phyloP scores from a whole-genome alignment of 164 flowering plant genomes.

The Liriodendron chinense region DNA sequence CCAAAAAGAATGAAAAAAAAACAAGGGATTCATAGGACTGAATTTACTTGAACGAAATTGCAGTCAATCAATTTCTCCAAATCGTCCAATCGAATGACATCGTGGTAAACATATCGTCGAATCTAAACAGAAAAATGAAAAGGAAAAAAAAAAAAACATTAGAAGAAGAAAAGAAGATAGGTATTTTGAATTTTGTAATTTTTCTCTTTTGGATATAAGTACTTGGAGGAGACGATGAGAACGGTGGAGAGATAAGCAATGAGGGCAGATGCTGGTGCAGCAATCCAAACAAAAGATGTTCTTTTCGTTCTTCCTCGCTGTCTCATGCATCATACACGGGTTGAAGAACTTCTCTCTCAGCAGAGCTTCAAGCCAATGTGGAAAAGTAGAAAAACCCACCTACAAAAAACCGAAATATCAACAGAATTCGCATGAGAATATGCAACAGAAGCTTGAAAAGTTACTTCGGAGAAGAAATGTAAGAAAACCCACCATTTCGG shows the following conservation, averaged over 20 bases:
- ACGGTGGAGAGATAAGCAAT: conserved; percentile 62
- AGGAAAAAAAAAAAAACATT: not conserved
- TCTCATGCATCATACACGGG: conserved; percentile 68
- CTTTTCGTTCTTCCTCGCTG: conserved; percentile 78
- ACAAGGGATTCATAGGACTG: not conserved
- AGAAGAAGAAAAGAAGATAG: not conserved
- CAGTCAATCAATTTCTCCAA: conserved; percentile 74
- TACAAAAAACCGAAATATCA: conserved; percentile 5
- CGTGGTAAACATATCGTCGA: conserved; percentile 83
- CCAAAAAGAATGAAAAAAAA: too few relatives aligned
- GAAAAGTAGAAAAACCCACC: conserved; percentile 35
- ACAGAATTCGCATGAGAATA: not conserved
- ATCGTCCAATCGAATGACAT: conserved; percentile 74
- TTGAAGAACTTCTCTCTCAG: conserved; percentile 69
- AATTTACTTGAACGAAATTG: conserved; percentile 57
- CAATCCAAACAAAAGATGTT: conserved; percentile 86
- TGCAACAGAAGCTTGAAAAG: not conserved
- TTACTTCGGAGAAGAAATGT: not conserved
- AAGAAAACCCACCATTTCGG: conserved; percentile 29
- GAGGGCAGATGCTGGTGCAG: conserved; percentile 65
- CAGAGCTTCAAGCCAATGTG: conserved; percentile 62
- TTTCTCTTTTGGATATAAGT: not conserved
- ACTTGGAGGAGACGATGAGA: conserved; percentile 83
- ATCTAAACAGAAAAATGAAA: conserved; percentile 36
- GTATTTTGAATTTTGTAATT: not conserved